phyloP scores from a whole-genome alignment of 352 stramenopile genomes.

The Phytophthora pinifolia region DNA sequence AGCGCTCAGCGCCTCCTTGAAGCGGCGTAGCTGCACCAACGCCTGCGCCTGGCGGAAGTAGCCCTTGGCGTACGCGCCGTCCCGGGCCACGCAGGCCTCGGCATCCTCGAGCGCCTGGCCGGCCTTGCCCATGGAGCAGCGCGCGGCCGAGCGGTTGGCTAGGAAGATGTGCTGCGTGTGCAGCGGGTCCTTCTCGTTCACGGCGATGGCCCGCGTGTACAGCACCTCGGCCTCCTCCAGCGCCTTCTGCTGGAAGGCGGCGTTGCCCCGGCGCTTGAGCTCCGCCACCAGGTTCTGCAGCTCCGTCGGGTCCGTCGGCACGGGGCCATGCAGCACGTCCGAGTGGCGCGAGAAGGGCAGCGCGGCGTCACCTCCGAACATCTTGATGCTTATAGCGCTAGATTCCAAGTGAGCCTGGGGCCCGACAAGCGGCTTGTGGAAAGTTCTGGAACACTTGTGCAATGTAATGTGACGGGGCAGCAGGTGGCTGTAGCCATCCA shows the following conservation, averaged over 20 bases:
- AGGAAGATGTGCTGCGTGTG: conserved; percentile 85
- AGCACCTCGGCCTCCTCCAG: conserved; percentile 93
- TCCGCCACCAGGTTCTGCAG: conserved; percentile 77
- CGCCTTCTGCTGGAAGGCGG: conserved; percentile 81
- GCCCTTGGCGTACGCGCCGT: conserved; percentile 76
- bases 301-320: conserved; percentile 47
- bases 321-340: conserved; percentile 67
- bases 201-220: conserved; percentile 95
- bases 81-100: conserved; percentile 55
- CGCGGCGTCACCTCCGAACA: conserved; percentile 70
- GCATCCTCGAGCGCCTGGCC: conserved; percentile 68
- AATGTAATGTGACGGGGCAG: no score
- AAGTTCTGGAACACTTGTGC: no score
- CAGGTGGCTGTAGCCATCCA: no score
- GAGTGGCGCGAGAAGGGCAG: conserved; percentile 82
- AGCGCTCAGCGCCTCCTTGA: conserved; percentile 57
- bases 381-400: conserved; percentile 9
- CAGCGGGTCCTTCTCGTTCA: conserved; percentile 54
- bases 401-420: no score
- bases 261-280: conserved; percentile 88
- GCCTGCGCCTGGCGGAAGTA: conserved; percentile 85
- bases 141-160: conserved; percentile 87
- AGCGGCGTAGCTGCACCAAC: conserved; percentile 69
- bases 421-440: no score
- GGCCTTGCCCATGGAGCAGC: conserved; percentile 79